Evolutionary conservation across 2,329 filamentous ascomycete species (phyloP).

Genomic region (Rutstroemia sp.): DNA sequence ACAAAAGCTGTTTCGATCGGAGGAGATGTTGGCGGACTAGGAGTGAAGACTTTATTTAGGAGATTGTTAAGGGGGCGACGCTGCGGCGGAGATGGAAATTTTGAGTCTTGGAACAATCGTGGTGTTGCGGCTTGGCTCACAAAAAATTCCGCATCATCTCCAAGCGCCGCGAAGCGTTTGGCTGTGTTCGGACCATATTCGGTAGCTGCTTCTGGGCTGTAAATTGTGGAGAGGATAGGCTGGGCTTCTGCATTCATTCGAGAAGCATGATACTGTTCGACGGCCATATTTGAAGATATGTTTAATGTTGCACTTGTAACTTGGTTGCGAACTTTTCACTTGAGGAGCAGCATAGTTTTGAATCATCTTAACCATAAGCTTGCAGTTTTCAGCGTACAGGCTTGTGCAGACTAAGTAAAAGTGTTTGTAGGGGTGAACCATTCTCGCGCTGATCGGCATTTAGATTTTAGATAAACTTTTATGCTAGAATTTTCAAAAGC

Average conservation of each 20-base stretch:
- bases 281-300: neutral
- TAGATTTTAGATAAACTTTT: neutral
- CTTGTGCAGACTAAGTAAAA: too few species aligned
- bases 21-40: neutral
- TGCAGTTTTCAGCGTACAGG: too few species aligned
- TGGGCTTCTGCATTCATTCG: neutral
- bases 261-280: neutral
- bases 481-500: neutral
- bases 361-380: too few species aligned
- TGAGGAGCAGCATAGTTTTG: too few species aligned
- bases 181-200: neutral
- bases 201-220: neutral
- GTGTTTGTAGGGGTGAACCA: too few species aligned
- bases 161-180: neutral
- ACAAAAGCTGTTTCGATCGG: conserved; percentile 1
- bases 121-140: neutral
- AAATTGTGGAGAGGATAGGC: neutral
- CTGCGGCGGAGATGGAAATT: neutral
- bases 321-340: too few species aligned
- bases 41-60: conserved; percentile 4
- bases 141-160: neutral
- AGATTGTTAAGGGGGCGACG: neutral
- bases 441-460: neutral
- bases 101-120: neutral
- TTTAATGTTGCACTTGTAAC: too few species aligned